Conservation (phyloP, 495 filamentous ascomycete species). For the Saxophila tyrrhenica region DNA sequence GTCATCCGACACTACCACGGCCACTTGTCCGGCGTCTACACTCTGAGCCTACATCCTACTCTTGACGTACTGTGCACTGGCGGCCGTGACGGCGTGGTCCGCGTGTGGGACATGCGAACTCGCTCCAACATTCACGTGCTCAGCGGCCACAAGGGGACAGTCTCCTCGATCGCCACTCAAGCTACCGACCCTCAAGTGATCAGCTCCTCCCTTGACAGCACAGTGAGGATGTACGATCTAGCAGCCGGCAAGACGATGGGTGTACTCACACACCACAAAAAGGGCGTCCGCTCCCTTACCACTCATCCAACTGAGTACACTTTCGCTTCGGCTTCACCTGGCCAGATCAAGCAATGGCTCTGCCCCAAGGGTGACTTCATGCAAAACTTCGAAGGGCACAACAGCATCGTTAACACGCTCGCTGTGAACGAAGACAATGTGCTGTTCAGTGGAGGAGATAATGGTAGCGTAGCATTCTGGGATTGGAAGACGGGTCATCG, state of each 20-base stretch:
- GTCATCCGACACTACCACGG: conserved; percentile 98
- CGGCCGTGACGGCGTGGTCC: conserved; percentile 82
- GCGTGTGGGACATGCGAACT: conserved; percentile 99
- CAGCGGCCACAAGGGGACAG: conserved; percentile 71
- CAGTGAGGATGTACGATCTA: conserved; percentile 90
- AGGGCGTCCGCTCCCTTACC: conserved; percentile 77
- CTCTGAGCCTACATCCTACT: conserved; percentile 79
- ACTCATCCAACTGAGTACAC: conserved; percentile 92
- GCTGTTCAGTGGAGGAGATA: conserved; percentile 88
- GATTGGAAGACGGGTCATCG: conserved; percentile 96
- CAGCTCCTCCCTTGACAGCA: conserved; percentile 78
- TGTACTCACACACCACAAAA: conserved; percentile 96
- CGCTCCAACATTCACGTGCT: conserved; percentile 91
- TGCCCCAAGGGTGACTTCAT: conserved; percentile 97
- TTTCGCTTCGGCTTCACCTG: conserved; percentile 82
- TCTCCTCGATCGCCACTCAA: conserved; percentile 82
- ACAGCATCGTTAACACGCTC: conserved; percentile 92
- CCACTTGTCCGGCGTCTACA: conserved; percentile 92
- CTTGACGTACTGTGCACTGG: conserved; percentile 92
- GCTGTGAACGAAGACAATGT: conserved; percentile 89
- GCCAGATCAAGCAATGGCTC: conserved; percentile 99
- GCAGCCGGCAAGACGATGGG: conserved; percentile 94
- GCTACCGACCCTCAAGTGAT: conserved; percentile 96
- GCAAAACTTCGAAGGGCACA: conserved; percentile 98
- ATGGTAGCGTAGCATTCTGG: conserved; percentile 95